These are phyloP conservation scores for Cercospora sp. DNA, from an alignment of 2,329 filamentous ascomycete species.

Conservation along the genomic window DNA sequence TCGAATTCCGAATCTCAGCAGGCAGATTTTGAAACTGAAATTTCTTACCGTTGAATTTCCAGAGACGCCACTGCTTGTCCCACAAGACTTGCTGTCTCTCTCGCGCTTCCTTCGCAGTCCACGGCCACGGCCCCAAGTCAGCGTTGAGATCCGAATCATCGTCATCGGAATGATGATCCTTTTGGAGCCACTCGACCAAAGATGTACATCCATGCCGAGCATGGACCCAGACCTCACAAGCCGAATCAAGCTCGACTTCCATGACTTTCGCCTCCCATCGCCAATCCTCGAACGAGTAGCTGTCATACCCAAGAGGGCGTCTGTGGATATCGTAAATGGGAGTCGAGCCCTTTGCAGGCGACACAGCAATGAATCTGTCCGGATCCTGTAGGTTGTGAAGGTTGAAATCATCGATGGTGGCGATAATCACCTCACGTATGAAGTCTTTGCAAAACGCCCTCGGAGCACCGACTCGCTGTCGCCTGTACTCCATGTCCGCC, in stretches of 20 bases:
- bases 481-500: not conserved
- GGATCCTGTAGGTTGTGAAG: not conserved
- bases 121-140: not conserved
- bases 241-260: not conserved
- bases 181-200: not conserved
- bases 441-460: not conserved
- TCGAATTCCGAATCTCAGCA: constrained; percentile 29
- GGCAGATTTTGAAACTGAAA: constrained; percentile 29
- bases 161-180: not conserved
- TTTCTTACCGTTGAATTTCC: constrained; percentile 9
- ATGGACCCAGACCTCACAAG: not conserved
- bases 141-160: not conserved
- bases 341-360: not conserved
- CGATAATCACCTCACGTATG: not conserved
- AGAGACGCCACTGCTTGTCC: constrained; percentile 23
- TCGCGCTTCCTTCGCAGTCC: not conserved
- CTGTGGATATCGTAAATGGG: not conserved
- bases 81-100: not conserved
- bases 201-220: not conserved
- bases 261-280: not conserved
- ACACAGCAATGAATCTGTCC: not conserved
- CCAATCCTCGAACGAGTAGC: not conserved
- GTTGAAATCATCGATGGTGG: not conserved
- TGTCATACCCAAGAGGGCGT: not conserved
- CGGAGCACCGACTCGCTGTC: not conserved